Percentiles rank a stretch among this genome's conserved stretches.
Conservation (phyloP, 805 yeast genomes). For the Wickerhamomyces bovis region DNA sequence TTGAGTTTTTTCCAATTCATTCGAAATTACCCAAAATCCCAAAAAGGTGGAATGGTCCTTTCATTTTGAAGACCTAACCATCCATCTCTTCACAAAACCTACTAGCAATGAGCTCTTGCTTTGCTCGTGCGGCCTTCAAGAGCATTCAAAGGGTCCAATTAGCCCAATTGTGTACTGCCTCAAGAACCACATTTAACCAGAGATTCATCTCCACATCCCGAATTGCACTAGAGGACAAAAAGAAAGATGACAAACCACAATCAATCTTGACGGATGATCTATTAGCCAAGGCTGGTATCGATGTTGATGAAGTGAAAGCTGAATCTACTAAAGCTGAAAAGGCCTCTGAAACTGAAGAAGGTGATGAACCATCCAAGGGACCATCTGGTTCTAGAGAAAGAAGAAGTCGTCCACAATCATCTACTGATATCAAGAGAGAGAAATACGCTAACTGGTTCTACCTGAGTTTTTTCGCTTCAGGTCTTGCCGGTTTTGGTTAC, state of each 20-base stretch:
- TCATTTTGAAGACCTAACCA: no score
- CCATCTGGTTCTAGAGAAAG: slow-evolving; percentile 19
- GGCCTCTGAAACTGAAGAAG: slow-evolving; percentile 24
- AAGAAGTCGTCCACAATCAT: slow-evolving; percentile 56
- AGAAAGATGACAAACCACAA: slow-evolving; percentile 26
- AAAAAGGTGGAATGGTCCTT: neutral
- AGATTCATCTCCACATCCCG: slow-evolving; percentile 17
- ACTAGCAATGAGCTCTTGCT: neutral
- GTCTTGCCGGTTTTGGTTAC: slow-evolving; percentile 56
- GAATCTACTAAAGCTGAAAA: slow-evolving; percentile 7
- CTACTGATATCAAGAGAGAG: slow-evolving; percentile 79
- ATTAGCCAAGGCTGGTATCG: slow-evolving; percentile 80
- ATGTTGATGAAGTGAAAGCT: slow-evolving; percentile 34
- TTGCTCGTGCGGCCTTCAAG: slow-evolving; percentile 1
- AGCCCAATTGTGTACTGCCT: neutral
- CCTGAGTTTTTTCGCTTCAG: slow-evolving; percentile 42
- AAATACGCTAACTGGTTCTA: slow-evolving; percentile 71
- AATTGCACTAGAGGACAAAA: slow-evolving; percentile 12
- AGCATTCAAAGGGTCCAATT: neutral
- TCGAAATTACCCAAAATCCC: neutral
- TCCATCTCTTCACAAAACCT: no score
- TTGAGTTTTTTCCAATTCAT: neutral
- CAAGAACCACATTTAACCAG: neutral
- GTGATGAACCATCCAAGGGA: slow-evolving; percentile 1
- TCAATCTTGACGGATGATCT: slow-evolving; percentile 76